Percentiles rank a stretch among this genome's conserved stretches.
phyloP scores from a whole-genome alignment of 257 asterid species.

The Nicotiana paniculata region DNA sequence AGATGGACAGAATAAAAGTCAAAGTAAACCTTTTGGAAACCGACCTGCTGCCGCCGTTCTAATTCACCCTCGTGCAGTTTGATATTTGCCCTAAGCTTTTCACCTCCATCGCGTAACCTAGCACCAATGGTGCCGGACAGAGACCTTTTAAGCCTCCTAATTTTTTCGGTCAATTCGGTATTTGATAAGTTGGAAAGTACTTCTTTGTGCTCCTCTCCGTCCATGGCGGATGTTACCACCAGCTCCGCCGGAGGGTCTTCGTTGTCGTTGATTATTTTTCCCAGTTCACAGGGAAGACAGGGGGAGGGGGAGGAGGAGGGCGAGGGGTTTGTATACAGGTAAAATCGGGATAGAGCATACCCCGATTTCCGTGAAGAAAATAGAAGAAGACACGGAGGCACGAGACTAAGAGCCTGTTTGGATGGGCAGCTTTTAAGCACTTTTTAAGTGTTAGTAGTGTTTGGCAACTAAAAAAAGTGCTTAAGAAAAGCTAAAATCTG shows the following conservation, averaged over 20 bases:
- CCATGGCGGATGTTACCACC: not conserved
- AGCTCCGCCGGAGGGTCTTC: not conserved
- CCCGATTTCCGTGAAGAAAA: too few relatives aligned
- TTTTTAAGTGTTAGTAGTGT: too few relatives aligned
- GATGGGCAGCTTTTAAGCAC: too few relatives aligned
- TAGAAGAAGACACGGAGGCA: too few relatives aligned
- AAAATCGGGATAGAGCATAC: too few relatives aligned
- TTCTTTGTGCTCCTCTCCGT: not conserved
- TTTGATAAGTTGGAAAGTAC: not conserved
- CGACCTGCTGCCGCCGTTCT: not conserved
- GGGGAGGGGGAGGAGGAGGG: too few relatives aligned
- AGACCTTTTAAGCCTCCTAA: not conserved
- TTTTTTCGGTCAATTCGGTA: not conserved
- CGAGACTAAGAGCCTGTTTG: too few relatives aligned
- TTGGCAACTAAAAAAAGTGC: too few relatives aligned
- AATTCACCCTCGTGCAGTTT: conserved; percentile 3
- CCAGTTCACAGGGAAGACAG: not conserved
- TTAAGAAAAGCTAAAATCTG: too few relatives aligned
- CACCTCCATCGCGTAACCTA: conserved; percentile 2
- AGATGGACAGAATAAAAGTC: not conserved
- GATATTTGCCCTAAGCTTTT: not conserved
- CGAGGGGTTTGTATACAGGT: too few relatives aligned
- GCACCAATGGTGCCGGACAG: not conserved
- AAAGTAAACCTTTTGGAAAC: not conserved
- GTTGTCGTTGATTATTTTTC: not conserved